Evolutionary conservation across 257 asterid species (phyloP).

Genomic region (Voacanga thouarsii): DNA sequence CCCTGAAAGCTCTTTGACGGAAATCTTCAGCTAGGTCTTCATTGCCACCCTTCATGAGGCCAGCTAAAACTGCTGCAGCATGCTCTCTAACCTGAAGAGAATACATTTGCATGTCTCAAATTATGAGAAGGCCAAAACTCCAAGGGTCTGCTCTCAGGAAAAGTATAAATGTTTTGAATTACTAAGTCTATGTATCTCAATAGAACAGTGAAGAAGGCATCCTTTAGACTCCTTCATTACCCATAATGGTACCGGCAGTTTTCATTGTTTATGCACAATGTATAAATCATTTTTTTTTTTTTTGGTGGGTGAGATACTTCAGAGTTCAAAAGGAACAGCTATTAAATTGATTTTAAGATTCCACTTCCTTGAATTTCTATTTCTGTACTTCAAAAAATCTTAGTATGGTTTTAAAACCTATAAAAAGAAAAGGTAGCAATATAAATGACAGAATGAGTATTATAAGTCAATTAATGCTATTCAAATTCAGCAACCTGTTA

Average conservation of each 20-base stretch:
- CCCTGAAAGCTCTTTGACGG: slow-evolving; percentile 75
- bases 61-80: slow-evolving; percentile 99
- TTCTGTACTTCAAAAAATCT: not conserved
- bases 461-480: not conserved
- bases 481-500: not conserved
- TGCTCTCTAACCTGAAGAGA: slow-evolving; percentile 88
- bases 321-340: not conserved
- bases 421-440: not conserved
- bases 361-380: not conserved
- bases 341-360: not conserved
- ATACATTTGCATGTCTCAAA: not conserved
- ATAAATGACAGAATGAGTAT: not conserved
- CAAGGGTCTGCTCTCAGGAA: not conserved
- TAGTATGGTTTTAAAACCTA: not conserved
- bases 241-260: not conserved
- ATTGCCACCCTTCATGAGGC: slow-evolving; percentile 92
- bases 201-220: not conserved
- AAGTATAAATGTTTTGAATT: not conserved
- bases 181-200: not conserved
- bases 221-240: not conserved
- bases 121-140: not conserved
- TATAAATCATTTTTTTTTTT: not conserved
- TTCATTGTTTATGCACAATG: not conserved
- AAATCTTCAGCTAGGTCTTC: slow-evolving; percentile 67
- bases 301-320: not conserved